A percentile compares a stretch with the other conserved stretches of the same genome.
phyloP scores from a whole-genome alignment of 164 flowering plant species.

The Taxillus chinensis region DNA sequence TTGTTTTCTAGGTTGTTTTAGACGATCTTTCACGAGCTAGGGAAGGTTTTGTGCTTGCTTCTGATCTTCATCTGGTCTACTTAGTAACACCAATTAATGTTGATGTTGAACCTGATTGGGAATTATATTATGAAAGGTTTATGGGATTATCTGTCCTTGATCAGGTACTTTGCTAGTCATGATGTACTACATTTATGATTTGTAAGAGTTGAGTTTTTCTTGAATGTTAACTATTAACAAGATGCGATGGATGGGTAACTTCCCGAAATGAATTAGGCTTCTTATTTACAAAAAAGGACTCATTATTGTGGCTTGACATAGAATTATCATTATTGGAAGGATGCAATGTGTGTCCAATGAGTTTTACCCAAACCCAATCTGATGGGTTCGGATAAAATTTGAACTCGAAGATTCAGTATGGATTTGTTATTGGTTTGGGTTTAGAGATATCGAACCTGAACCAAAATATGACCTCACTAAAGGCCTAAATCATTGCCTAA shows the following conservation, averaged over 20 bases:
- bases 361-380: no score
- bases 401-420: no score
- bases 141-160: slow-evolving; percentile 79
- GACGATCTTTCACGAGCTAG: slow-evolving; percentile 93
- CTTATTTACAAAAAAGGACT: no score
- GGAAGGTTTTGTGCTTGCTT: slow-evolving; percentile 95
- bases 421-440: no score
- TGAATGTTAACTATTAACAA: background rate
- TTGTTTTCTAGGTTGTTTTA: slow-evolving; percentile 57
- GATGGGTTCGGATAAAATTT: no score
- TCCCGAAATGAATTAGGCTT: no score
- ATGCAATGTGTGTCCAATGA: no score
- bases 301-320: no score
- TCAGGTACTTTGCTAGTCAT: slow-evolving; percentile 42
- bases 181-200: background rate
- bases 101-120: slow-evolving; percentile 97
- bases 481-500: no score
- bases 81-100: slow-evolving; percentile 92
- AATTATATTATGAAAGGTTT: slow-evolving; percentile 78
- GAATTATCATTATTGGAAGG: no score
- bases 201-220: background rate
- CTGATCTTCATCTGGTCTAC: slow-evolving; percentile 94
- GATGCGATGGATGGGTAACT: background rate
- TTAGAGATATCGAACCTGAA: no score
- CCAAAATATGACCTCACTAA: no score